Conservation (phyloP, 2,329 filamentous ascomycete species). For the Pyrenochaeta sp. region DNA sequence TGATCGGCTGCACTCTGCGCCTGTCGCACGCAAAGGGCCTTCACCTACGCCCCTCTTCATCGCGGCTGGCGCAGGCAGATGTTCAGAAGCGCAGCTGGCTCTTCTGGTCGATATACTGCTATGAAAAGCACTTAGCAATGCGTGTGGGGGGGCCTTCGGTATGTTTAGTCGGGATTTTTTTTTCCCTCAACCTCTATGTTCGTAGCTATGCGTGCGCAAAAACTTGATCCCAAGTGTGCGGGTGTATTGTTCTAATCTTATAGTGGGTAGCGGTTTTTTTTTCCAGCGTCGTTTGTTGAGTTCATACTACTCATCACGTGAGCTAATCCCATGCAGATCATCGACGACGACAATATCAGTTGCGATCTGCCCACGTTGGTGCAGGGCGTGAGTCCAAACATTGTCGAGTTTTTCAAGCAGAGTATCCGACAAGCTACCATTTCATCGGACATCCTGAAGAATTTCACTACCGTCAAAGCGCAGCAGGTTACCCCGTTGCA, state of each 20-base stretch:
- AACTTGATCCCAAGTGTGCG: no score
- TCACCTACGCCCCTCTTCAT: background rate
- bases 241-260: no score
- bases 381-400: background rate
- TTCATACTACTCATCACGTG: no score
- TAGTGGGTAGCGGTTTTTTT: no score
- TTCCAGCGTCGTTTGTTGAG: no score
- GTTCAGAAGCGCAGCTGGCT: constrained; percentile 3
- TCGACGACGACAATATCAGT: constrained; percentile 1
- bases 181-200: no score
- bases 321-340: background rate
- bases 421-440: background rate
- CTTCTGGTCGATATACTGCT: constrained; percentile 3
- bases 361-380: constrained; percentile 1
- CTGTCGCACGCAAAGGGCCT: background rate
- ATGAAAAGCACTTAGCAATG: constrained; percentile 4
- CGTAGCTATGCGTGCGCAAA: no score
- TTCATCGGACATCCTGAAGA: background rate
- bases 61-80: background rate
- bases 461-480: background rate
- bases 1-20: background rate
- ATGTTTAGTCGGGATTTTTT: no score
- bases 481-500: background rate
- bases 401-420: background rate
- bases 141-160: constrained; percentile 2